phyloP scores from a whole-genome alignment of 257 asterid genomes.

The Verbascum thapsus region DNA sequence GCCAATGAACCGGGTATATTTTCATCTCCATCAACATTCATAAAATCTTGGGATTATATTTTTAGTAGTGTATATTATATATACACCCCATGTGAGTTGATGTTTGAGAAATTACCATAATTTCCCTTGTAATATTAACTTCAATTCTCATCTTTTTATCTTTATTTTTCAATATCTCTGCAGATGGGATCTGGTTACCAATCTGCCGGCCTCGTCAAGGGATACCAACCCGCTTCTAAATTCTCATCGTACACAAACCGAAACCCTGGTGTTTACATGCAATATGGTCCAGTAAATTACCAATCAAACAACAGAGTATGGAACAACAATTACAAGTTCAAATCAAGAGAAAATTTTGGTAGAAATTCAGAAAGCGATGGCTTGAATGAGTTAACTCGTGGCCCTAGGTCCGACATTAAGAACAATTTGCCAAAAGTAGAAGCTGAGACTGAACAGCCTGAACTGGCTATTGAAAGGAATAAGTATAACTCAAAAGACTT shows the following conservation, averaged over 20 bases:
- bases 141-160: too few species aligned
- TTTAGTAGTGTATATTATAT: not conserved
- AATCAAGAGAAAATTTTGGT: constrained; percentile 40
- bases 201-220: constrained; percentile 39
- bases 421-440: constrained; percentile 29
- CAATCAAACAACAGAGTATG: constrained; percentile 45
- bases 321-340: constrained; percentile 49
- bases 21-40: not conserved
- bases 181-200: constrained; percentile 58
- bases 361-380: constrained; percentile 48
- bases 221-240: constrained; percentile 45
- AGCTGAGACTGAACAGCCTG: constrained; percentile 41
- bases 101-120: too few species aligned
- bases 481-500: constrained; percentile 52
- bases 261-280: constrained; percentile 46
- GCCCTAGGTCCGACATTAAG: constrained; percentile 56
- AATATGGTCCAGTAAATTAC: constrained; percentile 46
- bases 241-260: constrained; percentile 42
- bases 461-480: constrained; percentile 34
- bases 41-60: not conserved
- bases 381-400: constrained; percentile 62
- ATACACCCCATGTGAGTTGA: too few species aligned
- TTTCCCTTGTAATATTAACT: too few species aligned
- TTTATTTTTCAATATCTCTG: constrained; percentile 6
- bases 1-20: constrained; percentile 57